These are phyloP conservation scores for Pseudonitzschia delicatissima DNA, from an alignment of 108 stramenopile species.

Conservation along the genomic window DNA sequence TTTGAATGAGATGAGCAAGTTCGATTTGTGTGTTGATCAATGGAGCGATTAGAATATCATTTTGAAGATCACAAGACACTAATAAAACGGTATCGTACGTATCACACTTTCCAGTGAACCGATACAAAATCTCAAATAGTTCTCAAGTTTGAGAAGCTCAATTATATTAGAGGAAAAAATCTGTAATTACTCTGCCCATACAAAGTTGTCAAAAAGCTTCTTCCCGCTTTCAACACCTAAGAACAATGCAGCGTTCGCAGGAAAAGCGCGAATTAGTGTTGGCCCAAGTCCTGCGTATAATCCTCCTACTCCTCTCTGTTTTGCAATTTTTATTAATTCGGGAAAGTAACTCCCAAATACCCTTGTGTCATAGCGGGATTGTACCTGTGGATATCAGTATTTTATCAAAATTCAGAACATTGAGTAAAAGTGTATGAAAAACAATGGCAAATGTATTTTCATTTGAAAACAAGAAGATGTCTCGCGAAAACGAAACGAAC, in stretches of 20 bases:
- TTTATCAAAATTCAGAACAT: no score
- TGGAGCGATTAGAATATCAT: neutral
- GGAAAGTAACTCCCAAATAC: conserved; percentile 86
- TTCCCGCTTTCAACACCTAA: conserved; percentile 87
- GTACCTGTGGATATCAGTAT: conserved; percentile 24
- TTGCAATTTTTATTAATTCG: conserved; percentile 62
- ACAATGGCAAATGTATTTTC: neutral
- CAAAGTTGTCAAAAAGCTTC: conserved; percentile 72
- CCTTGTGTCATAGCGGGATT: conserved; percentile 79
- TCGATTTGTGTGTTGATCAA: neutral
- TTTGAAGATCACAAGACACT: no score
- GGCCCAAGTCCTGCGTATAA: conserved; percentile 80
- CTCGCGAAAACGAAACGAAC: neutral
- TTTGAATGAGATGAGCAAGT: neutral
- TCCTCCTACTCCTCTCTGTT: conserved; percentile 66
- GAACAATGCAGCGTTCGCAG: conserved; percentile 90
- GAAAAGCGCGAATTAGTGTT: conserved; percentile 84
- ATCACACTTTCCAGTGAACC: no score
- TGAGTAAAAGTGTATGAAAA: neutral
- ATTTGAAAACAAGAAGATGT: neutral
- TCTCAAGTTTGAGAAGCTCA: no score
- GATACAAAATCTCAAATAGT: no score
- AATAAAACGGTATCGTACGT: no score
- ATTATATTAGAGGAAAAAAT: no score
- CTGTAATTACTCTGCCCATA: conserved; percentile 26